Evolutionary conservation across 768 basidiomycete species (phyloP), one percentile per base, ranked within the genome.

Genomic region (Suillus hirtellus): DNA sequence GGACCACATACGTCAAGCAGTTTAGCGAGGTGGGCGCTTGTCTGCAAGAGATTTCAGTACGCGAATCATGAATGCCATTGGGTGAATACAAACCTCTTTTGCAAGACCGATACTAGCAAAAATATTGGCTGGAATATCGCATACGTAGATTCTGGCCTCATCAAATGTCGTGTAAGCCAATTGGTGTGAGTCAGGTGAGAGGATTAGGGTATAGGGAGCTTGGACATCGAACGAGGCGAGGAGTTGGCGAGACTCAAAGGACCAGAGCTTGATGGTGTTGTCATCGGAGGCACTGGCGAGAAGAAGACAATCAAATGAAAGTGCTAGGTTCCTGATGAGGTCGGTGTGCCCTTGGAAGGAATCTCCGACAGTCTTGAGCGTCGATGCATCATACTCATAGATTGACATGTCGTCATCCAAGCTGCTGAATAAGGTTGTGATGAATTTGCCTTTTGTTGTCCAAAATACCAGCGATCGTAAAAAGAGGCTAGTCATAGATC

Each of bases 161-260:
- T 21, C 6, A 27, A 27, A 0, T 11, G 46, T 49, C 12, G 47
- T 49, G 21, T 49, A 49, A 49, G 47, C 47, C 47, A 49, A 12
- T 24, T 49, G 47, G 47, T 1, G 12, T 49, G 47, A 24, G 14
- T 49, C 21, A 1, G 47, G 47, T 49, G 47, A 49, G 21, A 47
- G 12, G 2, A n/a, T 21, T 2, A 47, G 11, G n/a, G 12, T 3
- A 6, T 0, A 0, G 2, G 21, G 21, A 47, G 0, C 1, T 49
- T 24, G 47, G 21, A 24, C 47, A 6, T 49, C 12, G 7, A 24
- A 49, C 0, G 47, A 49, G 21, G 21, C 47, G 14, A 49, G 47
- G 6, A 49, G 21, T 4, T 49, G 47, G 21, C 21, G 47, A 7
- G 47, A 49, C 47, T 15, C 21, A 0, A 49, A 49, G 21, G 47